Conservation (phyloP, 805 yeast genomes). For the Candida taoyuanica region DNA sequence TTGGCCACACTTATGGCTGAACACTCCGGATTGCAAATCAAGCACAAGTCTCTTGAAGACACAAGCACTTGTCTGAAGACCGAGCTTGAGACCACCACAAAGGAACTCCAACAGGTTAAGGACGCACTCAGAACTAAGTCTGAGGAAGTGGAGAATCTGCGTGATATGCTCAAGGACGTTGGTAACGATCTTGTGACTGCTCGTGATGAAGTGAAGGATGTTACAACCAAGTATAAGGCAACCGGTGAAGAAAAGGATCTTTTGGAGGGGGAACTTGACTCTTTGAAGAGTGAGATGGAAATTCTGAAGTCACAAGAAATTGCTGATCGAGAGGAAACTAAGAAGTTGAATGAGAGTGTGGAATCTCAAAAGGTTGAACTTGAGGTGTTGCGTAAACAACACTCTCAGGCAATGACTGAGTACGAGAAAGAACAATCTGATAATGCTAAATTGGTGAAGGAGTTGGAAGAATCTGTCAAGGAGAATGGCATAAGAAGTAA, state of each 20-base stretch:
- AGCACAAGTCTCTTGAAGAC: conserved; percentile 1
- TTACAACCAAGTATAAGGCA: conserved; percentile 11
- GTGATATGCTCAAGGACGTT: conserved; percentile 70
- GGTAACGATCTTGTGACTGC: conserved; percentile 79
- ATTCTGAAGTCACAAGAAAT: background rate
- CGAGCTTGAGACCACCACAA: conserved; percentile 2
- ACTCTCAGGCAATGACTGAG: conserved; percentile 29
- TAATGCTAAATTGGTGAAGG: conserved; percentile 10
- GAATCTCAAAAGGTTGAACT: conserved; percentile 24
- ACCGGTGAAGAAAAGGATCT: conserved; percentile 2
- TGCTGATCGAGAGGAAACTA: conserved; percentile 1
- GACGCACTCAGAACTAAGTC: conserved; percentile 35
- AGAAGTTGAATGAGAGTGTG: conserved; percentile 13
- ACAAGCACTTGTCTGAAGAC: background rate
- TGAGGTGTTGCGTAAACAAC: conserved; percentile 31
- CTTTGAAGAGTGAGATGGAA: conserved; percentile 1
- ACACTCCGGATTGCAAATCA: background rate
- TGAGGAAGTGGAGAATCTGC: conserved; percentile 64
- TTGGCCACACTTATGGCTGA: background rate
- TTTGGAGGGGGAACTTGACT: background rate
- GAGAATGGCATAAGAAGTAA: conserved; percentile 4
- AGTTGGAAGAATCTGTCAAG: conserved; percentile 8
- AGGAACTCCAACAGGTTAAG: conserved; percentile 20
- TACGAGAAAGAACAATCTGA: conserved; percentile 22
- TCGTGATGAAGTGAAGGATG: conserved; percentile 49